Percentiles rank a stretch among this genome's conserved stretches.
Evolutionary conservation across 2,329 filamentous ascomycete species (phyloP).

Genomic region (Ophiocordyceps robertsii): DNA sequence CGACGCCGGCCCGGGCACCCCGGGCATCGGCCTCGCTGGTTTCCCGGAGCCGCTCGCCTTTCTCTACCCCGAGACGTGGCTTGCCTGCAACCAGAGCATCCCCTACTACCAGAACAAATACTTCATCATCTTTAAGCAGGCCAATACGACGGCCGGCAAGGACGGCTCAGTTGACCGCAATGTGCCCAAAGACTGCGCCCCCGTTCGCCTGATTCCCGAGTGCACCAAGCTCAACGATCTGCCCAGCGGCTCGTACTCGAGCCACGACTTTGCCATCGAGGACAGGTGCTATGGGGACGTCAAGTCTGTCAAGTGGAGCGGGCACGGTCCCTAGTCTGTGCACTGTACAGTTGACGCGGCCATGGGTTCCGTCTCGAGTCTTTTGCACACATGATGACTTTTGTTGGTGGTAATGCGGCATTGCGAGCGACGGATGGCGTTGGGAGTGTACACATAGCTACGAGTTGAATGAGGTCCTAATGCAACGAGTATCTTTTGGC

Average conservation of each 20-base stretch:
- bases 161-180: constrained; percentile 7
- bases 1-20: constrained; percentile 18
- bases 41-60: constrained; percentile 17
- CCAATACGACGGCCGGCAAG: constrained; percentile 10
- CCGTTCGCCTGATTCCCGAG: constrained; percentile 25
- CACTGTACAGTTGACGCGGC: background rate
- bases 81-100: constrained; percentile 26
- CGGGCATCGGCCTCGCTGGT: constrained; percentile 15
- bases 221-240: constrained; percentile 22
- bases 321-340: constrained; percentile 9
- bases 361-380: no score
- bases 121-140: constrained; percentile 22
- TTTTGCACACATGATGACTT: no score
- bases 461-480: no score
- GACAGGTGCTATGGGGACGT: constrained; percentile 25
- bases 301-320: constrained; percentile 21
- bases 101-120: constrained; percentile 22
- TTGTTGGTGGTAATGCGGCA: no score
- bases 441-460: no score
- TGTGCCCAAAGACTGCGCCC: constrained; percentile 24
- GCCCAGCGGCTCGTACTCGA: constrained; percentile 17
- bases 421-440: no score
- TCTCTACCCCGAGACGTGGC: constrained; percentile 19
- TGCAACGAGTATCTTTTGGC: no score
- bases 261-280: constrained; percentile 21